Base-by-base conservation (phyloP, 768 basidiomycete genomes). In the Dacryopinax spathularia region DNA sequence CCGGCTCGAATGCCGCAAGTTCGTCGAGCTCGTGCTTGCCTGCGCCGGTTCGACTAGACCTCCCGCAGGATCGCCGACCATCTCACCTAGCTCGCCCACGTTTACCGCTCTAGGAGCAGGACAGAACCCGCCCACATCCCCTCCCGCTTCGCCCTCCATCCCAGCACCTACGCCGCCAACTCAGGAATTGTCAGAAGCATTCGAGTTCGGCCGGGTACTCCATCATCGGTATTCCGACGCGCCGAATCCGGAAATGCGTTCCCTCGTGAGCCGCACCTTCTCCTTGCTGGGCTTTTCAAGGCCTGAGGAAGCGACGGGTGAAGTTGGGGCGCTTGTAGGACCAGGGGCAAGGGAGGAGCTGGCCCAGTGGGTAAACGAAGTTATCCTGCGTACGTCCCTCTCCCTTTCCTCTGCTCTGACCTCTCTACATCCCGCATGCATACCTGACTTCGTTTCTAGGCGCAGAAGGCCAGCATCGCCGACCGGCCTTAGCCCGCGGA, bases 1-100 rank as follows among this genome's bases (percentile, higher is more conserved):
- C 77, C 89, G 88, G 72, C 74, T 94, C 68, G 82, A 86, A 27
- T 90, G 89, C 74, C 81, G 89, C 68, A 89, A 87, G 73, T 91
- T 93, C 69, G 84, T 93, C 44, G 91, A 93, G 73, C 80, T 91
- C 31, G 81, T 89, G 15, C 70, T 91, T 67, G 82, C 48, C 48
- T 56, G 6, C 48, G 10, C 36, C n/a, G 48, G 25, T 29, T 29
- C 48, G 48, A 22, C 13, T 22, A 13, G 13, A 22, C 43, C 43
- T 22, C 31, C 48, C 48, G 25, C 48, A 3, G 13, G 15, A 20
- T 20, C 13, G 25, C 7, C 48, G 48, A 6, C 25, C 2, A 3
- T 27, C 29, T 27, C 48, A 22, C 22, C 29, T 29, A 13, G 29
- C 48, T 18, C 39, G 4, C 18, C 18, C 39, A 41, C 39, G 6